Evolutionary conservation across 805 yeast species (phyloP).

Genomic region (Saccharomycopsis sp.): DNA sequence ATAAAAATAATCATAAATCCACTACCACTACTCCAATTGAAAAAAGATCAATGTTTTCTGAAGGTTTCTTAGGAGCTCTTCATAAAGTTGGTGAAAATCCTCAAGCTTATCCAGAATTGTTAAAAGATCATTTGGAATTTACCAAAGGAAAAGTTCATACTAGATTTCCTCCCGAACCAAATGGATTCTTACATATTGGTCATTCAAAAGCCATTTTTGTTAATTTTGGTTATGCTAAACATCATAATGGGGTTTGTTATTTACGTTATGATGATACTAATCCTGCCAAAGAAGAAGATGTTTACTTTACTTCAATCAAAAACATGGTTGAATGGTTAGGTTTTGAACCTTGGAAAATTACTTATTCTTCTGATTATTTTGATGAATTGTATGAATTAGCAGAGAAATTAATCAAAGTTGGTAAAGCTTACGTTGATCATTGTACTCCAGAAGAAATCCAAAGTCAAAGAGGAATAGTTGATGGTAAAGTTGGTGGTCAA

Average conservation of each 20-base stretch:
- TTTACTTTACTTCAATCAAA: constrained; percentile 73
- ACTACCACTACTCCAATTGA: constrained; percentile 13
- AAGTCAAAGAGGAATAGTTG: constrained; percentile 82
- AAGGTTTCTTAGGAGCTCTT: constrained; percentile 91
- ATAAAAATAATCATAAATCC: constrained; percentile 22
- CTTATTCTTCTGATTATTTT: constrained; percentile 94
- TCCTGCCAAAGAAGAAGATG: constrained; percentile 97
- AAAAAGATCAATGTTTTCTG: constrained; percentile 75
- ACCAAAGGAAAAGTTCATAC: constrained; percentile 82
- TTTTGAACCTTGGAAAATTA: constrained; percentile 84
- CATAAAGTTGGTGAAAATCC: constrained; percentile 95
- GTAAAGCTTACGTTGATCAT: constrained; percentile 84
- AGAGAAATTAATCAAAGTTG: constrained; percentile 61
- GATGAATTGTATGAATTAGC: constrained; percentile 84
- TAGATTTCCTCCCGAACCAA: constrained; percentile 98
- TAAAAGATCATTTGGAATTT: constrained; percentile 66
- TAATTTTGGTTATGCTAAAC: constrained; percentile 93
- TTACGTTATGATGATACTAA: constrained; percentile 95
- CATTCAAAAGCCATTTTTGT: constrained; percentile 97
- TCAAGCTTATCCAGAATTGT: constrained; percentile 77
- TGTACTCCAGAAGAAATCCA: constrained; percentile 89
- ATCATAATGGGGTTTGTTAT: constrained; percentile 78
- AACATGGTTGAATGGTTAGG: constrained; percentile 92
- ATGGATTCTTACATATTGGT: constrained; percentile 95
- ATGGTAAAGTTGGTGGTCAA: constrained; percentile 91